Evolutionary conservation across 163 green algal genomes (phyloP).

Genomic region (Chlorella variabilis): DNA sequence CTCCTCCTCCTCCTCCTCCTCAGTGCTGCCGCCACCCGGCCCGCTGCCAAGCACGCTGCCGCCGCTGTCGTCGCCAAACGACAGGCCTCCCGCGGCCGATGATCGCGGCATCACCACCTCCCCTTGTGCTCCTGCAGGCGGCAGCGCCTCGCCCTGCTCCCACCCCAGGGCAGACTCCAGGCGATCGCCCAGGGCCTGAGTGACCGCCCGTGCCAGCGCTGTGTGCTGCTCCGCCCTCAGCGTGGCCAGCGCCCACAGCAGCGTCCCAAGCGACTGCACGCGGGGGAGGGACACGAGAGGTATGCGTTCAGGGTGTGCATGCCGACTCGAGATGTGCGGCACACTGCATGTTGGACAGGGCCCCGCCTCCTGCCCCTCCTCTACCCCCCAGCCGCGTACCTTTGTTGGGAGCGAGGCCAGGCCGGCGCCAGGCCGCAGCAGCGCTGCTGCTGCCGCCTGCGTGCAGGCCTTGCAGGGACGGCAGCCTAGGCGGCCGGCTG

Average conservation of each 20-base stretch:
- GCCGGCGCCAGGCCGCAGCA: background rate
- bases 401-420: background rate
- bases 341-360: too few species aligned
- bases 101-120: too few species aligned
- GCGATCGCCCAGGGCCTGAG: background rate
- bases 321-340: too few species aligned
- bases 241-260: conserved; percentile 35
- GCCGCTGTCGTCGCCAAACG: background rate
- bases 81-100: background rate
- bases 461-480: conserved; percentile 1
- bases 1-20: background rate
- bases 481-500: background rate
- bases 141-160: background rate
- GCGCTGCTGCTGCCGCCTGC: background rate
- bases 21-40: too few species aligned
- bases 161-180: background rate
- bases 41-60: background rate
- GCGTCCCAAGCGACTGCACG: conserved; percentile 28
- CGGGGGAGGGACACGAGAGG: too few species aligned
- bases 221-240: background rate
- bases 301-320: too few species aligned
- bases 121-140: background rate
- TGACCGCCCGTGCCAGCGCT: background rate
- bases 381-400: background rate
- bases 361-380: too few species aligned